Base-by-base conservation (phyloP, 441 rosid genomes). In the Viola pubescens region DNA sequence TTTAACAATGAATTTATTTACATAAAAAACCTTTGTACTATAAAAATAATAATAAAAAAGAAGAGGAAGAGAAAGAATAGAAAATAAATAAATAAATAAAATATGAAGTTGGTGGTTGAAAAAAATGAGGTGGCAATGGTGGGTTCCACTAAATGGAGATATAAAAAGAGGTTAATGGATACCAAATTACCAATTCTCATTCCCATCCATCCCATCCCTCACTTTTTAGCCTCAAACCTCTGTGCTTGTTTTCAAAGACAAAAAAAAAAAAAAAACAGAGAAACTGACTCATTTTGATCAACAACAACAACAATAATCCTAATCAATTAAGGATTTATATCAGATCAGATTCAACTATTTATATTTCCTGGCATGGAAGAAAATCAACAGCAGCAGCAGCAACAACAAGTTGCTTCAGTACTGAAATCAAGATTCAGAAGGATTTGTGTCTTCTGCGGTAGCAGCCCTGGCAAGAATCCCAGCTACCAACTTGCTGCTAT, bases 381-480 rank as follows among this genome's bases (percentile, higher is more conserved):
- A 69, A 78, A 59, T 52, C 78, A 68, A 37, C 75, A 67, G 6
- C 70, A 41, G 40, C 75, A 67, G 4, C 70, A 47, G 34, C 71
- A 42, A 43, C 66, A 51, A n/a, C 81, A 56, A n/a, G 72, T 51
- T 42, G 43, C 70, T 16, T 38, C 76, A 55, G 38, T 26, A 26
- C 34, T 64, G 64, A 58, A 66, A 42, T 92, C 98, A 7, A 87
- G 92, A 69, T 92, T 92, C 82, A 72, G 82, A 70, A 87, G 84
- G 58, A 83, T 87, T 9, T 89, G 97, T 80, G 98, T 92, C 51
- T 92, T 92, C 70, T 92, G 98, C 54, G 98, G 98, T 4, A 92
- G 98, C 73, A 89, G 91, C 60, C 75, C 95, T 6, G 97, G 98
- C 54, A 92, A 85, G 84, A 84, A 83, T 68, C 75, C 82, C 34